Percentiles rank a stretch among this genome's conserved stretches.
phyloP scores from a whole-genome alignment of 768 basidiomycete genomes.

The Crepidotus variabilis region DNA sequence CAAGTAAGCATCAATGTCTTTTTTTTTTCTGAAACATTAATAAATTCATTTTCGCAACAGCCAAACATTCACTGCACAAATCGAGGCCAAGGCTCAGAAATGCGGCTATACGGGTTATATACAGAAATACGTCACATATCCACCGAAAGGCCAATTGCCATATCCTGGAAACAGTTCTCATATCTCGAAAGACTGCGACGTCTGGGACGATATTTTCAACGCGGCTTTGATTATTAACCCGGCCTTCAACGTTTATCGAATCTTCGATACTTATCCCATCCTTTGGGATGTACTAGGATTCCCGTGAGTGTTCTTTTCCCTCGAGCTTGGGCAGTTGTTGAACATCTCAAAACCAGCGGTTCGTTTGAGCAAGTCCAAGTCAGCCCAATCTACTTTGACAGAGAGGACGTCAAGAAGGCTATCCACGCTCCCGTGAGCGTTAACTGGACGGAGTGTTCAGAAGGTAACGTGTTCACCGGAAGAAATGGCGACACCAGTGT shows the following conservation, averaged over 20 bases:
- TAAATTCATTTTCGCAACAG: constrained; percentile 26
- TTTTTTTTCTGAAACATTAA: neutral
- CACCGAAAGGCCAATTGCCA: constrained; percentile 63
- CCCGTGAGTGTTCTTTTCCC: constrained; percentile 38
- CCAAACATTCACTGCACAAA: constrained; percentile 54
- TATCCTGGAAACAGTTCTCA: constrained; percentile 56
- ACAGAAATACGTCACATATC: constrained; percentile 60
- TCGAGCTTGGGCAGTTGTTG: too few relatives aligned
- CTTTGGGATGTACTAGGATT: constrained; percentile 83
- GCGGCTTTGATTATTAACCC: constrained; percentile 64
- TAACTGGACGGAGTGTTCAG: constrained; percentile 62
- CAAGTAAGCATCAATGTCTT: constrained; percentile 42
- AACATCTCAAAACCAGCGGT: too few relatives aligned
- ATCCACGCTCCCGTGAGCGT: constrained; percentile 67
- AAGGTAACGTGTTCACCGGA: constrained; percentile 52
- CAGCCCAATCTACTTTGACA: constrained; percentile 67
- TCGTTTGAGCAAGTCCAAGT: constrained; percentile 50
- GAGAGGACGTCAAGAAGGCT: constrained; percentile 60
- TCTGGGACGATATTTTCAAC: constrained; percentile 65
- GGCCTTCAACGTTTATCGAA: constrained; percentile 74
- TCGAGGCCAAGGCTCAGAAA: constrained; percentile 46
- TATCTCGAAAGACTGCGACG: constrained; percentile 51
- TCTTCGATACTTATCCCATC: constrained; percentile 72
- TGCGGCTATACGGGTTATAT: constrained; percentile 67
- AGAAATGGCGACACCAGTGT: constrained; percentile 42